Percentiles rank a stretch among this genome's conserved stretches.
phyloP scores from a whole-genome alignment of 495 filamentous ascomycete genomes.

The Neurospora hispaniola region DNA sequence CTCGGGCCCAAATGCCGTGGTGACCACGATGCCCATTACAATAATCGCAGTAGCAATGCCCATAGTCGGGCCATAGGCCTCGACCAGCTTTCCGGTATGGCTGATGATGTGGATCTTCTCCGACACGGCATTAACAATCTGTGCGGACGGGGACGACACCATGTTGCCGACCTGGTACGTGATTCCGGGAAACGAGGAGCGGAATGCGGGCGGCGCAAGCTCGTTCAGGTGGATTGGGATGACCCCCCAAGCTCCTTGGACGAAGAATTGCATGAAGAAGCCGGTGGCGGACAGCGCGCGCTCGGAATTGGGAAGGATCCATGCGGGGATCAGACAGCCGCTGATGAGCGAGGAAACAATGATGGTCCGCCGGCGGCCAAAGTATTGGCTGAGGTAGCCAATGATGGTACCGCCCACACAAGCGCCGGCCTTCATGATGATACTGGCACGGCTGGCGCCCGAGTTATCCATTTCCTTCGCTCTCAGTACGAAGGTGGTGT shows the following conservation, averaged over 20 bases:
- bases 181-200: constrained; percentile 55
- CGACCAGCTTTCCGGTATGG: constrained; percentile 37
- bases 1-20: constrained; percentile 52
- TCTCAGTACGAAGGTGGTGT: constrained; percentile 63
- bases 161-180: constrained; percentile 72
- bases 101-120: constrained; percentile 42
- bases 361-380: constrained; percentile 60
- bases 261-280: constrained; percentile 71
- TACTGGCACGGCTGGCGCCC: constrained; percentile 53
- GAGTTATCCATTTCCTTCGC: constrained; percentile 53
- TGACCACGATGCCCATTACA: constrained; percentile 49
- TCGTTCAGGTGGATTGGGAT: constrained; percentile 74
- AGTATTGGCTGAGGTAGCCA: constrained; percentile 60
- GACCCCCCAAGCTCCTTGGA: constrained; percentile 70
- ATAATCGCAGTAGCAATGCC: constrained; percentile 62
- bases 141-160: constrained; percentile 59
- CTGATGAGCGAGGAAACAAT: constrained; percentile 45
- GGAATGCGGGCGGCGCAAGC: constrained; percentile 61
- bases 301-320: constrained; percentile 55
- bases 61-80: constrained; percentile 61
- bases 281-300: constrained; percentile 49
- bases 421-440: constrained; percentile 65
- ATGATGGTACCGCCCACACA: constrained; percentile 62
- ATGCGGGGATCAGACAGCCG: constrained; percentile 53
- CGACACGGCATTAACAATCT: constrained; percentile 59